phyloP scores from a whole-genome alignment of 441 rosid genomes.

The Adansonia rubrostipa region DNA sequence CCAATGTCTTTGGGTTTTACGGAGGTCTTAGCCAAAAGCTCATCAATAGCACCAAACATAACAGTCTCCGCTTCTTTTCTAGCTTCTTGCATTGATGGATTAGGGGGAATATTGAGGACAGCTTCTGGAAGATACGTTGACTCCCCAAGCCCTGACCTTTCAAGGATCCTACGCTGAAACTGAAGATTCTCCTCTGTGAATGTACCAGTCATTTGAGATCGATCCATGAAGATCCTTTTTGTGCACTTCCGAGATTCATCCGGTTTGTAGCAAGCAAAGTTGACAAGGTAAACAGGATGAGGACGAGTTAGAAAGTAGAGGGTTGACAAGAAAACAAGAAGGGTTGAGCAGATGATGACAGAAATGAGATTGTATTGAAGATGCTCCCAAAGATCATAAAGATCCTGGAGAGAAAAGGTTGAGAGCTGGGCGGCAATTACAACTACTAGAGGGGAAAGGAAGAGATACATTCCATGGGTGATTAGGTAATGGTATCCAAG shows the following conservation, averaged over 20 bases:
- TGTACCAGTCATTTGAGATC: constrained; percentile 40
- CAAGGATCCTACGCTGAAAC: constrained; percentile 55
- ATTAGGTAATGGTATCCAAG: constrained; percentile 57
- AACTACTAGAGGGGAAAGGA: constrained; percentile 46
- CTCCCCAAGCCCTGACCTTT: constrained; percentile 63
- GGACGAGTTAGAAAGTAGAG: constrained; percentile 56
- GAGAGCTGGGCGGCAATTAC: constrained; percentile 51
- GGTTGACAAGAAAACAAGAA: constrained; percentile 50
- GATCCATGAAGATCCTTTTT: constrained; percentile 48
- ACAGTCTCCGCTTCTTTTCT: constrained; percentile 56
- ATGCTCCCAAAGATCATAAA: constrained; percentile 52
- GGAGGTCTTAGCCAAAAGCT: constrained; percentile 40
- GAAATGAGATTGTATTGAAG: constrained; percentile 58
- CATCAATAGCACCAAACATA: constrained; percentile 49
- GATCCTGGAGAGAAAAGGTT: constrained; percentile 44
- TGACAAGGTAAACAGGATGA: constrained; percentile 51
- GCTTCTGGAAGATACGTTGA: constrained; percentile 56
- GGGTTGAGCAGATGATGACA: constrained; percentile 47
- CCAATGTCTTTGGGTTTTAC: constrained; percentile 46
- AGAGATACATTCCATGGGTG: constrained; percentile 62
- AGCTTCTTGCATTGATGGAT: constrained; percentile 55
- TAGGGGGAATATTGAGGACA: constrained; percentile 52
- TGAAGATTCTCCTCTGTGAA: constrained; percentile 54
- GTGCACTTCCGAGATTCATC: constrained; percentile 52
- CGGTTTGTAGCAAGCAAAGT: constrained; percentile 57